Conservation (phyloP, 75 land plant species). For the Sequoia sempervirens region DNA sequence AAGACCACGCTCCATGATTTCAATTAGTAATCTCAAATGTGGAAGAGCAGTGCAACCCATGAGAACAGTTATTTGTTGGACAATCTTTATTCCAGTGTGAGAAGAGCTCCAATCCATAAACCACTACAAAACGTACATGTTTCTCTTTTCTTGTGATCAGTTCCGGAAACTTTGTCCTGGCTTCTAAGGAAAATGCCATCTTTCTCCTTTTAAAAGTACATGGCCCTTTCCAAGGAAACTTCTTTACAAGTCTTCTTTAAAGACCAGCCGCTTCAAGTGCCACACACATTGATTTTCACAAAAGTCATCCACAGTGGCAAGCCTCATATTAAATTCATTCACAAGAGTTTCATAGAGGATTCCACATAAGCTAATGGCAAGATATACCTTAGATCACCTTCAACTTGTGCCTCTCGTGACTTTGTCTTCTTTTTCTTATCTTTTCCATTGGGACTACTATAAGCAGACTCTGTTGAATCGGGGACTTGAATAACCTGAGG, state of each 20-base stretch:
- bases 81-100: no score
- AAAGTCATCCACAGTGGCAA: constrained; percentile 68
- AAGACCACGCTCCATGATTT: no score
- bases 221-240: constrained; percentile 74
- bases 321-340: constrained; percentile 76
- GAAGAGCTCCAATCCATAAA: constrained; percentile 79
- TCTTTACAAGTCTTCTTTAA: constrained; percentile 88
- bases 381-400: constrained; percentile 88
- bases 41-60: no score
- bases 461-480: constrained; percentile 53
- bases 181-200: constrained; percentile 93
- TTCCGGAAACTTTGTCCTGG: constrained; percentile 92
- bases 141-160: constrained; percentile 96
- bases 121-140: constrained; percentile 97
- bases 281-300: constrained; percentile 96
- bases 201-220: constrained; percentile 86
- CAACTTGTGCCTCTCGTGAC: constrained; percentile 69
- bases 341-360: constrained; percentile 94
- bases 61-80: no score
- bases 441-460: constrained; percentile 46
- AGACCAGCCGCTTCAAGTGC: constrained; percentile 99
- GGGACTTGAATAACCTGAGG: constrained; percentile 56
- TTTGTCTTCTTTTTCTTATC: constrained; percentile 80
- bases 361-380: constrained; percentile 95
- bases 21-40: no score